phyloP scores from a whole-genome alignment of 2,329 filamentous ascomycete genomes.

The Pseudomassariella vexata region DNA sequence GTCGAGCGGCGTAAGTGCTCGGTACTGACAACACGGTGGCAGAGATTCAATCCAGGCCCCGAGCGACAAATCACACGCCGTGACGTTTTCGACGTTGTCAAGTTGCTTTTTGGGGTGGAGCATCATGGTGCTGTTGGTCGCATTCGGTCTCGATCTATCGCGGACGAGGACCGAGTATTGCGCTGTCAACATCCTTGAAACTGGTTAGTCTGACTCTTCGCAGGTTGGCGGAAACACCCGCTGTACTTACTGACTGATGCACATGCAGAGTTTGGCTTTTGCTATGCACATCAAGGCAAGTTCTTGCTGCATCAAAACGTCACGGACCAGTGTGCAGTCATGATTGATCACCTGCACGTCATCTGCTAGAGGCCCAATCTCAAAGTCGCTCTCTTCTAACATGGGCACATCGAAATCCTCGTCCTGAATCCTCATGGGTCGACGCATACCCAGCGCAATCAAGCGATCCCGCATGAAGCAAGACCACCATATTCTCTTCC shows the following conservation, averaged over 20 bases:
- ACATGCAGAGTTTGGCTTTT: constrained; percentile 83
- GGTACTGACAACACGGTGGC: constrained; percentile 66
- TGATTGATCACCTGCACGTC: constrained; percentile 62
- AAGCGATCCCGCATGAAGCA: constrained; percentile 93
- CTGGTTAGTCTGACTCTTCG: too few relatives aligned
- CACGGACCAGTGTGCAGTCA: constrained; percentile 66
- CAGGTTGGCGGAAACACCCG: too few relatives aligned
- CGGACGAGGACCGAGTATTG: constrained; percentile 90
- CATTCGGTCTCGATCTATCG: constrained; percentile 70
- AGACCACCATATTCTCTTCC: constrained; percentile 98
- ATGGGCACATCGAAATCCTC: constrained; percentile 93
- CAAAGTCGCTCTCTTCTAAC: constrained; percentile 79
- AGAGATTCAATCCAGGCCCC: constrained; percentile 71
- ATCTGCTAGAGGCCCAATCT: constrained; percentile 63
- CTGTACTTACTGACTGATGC: constrained; percentile 86
- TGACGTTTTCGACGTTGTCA: constrained; percentile 75
- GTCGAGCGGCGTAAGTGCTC: constrained; percentile 46
- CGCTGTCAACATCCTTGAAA: constrained; percentile 78
- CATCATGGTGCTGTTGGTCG: constrained; percentile 78
- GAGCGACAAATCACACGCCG: constrained; percentile 72
- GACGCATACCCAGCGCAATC: constrained; percentile 87
- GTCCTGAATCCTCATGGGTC: constrained; percentile 86
- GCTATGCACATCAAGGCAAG: constrained; percentile 85
- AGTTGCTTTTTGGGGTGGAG: constrained; percentile 82
- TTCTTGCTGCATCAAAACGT: constrained; percentile 67